Evolutionary conservation across 768 basidiomycete genomes (phyloP).

Genomic region (Russula sp.): DNA sequence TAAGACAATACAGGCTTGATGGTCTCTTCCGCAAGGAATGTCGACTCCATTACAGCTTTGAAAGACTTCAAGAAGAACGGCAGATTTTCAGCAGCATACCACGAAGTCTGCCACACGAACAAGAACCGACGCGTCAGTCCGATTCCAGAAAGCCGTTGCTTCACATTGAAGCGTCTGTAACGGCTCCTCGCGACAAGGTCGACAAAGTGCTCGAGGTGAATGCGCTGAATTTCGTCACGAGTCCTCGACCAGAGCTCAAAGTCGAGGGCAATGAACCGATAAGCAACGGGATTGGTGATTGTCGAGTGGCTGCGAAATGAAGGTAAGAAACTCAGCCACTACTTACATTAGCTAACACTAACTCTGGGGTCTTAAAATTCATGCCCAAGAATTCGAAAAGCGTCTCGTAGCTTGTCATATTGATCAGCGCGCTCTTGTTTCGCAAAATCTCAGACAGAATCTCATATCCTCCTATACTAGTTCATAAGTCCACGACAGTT

Average conservation of each 20-base stretch:
- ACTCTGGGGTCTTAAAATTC: constrained; percentile 80
- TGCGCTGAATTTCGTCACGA: constrained; percentile 62
- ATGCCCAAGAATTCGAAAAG: constrained; percentile 84
- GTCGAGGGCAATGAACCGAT: constrained; percentile 78
- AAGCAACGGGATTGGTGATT: constrained; percentile 75
- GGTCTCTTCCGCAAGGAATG: constrained; percentile 65
- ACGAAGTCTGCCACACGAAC: constrained; percentile 76
- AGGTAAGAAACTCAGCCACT: neutral
- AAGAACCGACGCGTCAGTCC: constrained; percentile 67
- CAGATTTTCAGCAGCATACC: constrained; percentile 54
- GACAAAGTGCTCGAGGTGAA: constrained; percentile 76
- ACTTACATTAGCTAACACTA: constrained; percentile 27
- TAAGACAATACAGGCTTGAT: constrained; percentile 87
- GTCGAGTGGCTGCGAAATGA: constrained; percentile 60
- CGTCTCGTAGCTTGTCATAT: constrained; percentile 74
- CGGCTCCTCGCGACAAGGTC: constrained; percentile 68
- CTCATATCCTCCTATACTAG: constrained; percentile 74
- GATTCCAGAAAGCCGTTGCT: constrained; percentile 65
- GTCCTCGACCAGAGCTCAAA: constrained; percentile 86
- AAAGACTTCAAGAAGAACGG: constrained; percentile 54
- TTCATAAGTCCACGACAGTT: neutral
- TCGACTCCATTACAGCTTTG: constrained; percentile 51
- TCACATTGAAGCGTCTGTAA: constrained; percentile 71
- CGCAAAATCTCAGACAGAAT: constrained; percentile 70
- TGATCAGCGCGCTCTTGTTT: constrained; percentile 66